A percentile compares a stretch with the other conserved stretches of the same genome.
phyloP scores from a whole-genome alignment of 331 rosid species.

The Quercus phellos region DNA sequence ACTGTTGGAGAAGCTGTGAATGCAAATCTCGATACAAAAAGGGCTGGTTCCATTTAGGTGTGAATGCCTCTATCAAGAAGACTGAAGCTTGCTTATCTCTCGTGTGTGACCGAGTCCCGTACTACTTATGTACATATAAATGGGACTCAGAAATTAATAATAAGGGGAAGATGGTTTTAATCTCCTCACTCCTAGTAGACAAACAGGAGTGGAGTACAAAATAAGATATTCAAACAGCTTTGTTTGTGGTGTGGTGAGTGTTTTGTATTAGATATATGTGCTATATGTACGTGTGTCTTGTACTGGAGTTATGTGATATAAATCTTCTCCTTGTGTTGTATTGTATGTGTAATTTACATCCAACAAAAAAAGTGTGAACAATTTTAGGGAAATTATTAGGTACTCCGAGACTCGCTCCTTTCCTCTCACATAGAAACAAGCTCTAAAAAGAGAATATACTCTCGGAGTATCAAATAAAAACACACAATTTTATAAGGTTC shows the following conservation, averaged over 20 bases:
- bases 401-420: rapidly evolving
- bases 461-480: rapidly evolving
- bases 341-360: background rate
- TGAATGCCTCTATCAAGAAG: background rate
- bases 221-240: background rate
- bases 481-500: background rate
- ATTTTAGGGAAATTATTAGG: no score
- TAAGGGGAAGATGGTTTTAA: background rate
- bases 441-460: rapidly evolving
- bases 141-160: constrained; percentile 9
- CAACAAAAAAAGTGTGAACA: no score
- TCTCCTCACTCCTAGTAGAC: background rate
- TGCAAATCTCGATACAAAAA: constrained; percentile 24
- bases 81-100: background rate
- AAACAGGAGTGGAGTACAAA: background rate
- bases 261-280: background rate
- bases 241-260: background rate
- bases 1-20: constrained; percentile 71
- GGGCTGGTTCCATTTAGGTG: background rate
- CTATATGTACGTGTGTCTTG: background rate
- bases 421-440: rapidly evolving
- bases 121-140: constrained; percentile 11
- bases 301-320: background rate
- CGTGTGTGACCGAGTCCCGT: background rate
- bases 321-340: background rate